A percentile compares a stretch with the other conserved stretches of the same genome.
phyloP scores from a whole-genome alignment of 768 basidiomycete species.

The Tylopilus rubrobrunneus region DNA sequence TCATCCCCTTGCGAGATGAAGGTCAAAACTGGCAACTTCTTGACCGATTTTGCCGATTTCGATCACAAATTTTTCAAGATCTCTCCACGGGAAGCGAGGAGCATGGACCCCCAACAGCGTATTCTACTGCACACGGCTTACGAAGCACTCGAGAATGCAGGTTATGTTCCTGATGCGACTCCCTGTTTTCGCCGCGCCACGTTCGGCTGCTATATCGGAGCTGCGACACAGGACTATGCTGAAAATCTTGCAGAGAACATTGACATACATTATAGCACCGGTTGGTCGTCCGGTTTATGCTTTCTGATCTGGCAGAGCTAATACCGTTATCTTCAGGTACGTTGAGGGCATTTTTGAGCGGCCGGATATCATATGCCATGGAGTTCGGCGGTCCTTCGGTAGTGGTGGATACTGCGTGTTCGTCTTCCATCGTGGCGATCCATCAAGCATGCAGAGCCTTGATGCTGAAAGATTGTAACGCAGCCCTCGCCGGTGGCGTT shows the following conservation, averaged over 20 bases:
- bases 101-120: slow-evolving; percentile 77
- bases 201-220: slow-evolving; percentile 68
- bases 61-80: slow-evolving; percentile 72
- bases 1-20: slow-evolving; percentile 42
- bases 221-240: slow-evolving; percentile 64
- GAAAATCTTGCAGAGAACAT: slow-evolving; percentile 60
- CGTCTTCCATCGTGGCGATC: slow-evolving; percentile 63
- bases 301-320: background rate
- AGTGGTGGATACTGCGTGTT: slow-evolving; percentile 73
- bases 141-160: slow-evolving; percentile 66
- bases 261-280: slow-evolving; percentile 69
- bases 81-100: slow-evolving; percentile 68
- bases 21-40: slow-evolving; percentile 60
- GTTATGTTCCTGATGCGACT: slow-evolving; percentile 61
- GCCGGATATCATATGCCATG: slow-evolving; percentile 68
- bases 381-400: slow-evolving; percentile 66
- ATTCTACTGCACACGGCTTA: slow-evolving; percentile 63
- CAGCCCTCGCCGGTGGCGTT: slow-evolving; percentile 72
- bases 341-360: slow-evolving; percentile 61
- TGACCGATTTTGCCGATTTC: slow-evolving; percentile 53
- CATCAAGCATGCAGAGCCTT: slow-evolving; percentile 69
- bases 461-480: slow-evolving; percentile 57
- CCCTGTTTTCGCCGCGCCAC: slow-evolving; percentile 46
- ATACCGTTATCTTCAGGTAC: slow-evolving; percentile 43
- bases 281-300: slow-evolving; percentile 30